Percentiles rank a stretch among this genome's conserved stretches.
Evolutionary conservation across 2,329 filamentous ascomycete genomes (phyloP).

Genomic region (Aureobasidium sp.): DNA sequence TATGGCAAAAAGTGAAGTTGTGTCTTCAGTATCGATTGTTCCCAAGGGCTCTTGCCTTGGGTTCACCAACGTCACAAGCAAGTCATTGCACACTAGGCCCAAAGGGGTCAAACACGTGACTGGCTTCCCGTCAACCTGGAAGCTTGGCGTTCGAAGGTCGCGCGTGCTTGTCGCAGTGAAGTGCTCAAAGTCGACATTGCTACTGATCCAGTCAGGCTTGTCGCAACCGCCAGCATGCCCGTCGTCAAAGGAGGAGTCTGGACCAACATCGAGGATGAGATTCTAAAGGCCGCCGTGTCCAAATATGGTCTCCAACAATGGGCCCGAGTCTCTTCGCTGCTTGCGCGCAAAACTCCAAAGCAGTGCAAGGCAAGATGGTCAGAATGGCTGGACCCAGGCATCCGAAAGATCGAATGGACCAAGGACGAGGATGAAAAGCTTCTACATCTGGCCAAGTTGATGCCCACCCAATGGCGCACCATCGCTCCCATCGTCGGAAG

Average conservation of each 20-base stretch:
- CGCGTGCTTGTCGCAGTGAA: background rate
- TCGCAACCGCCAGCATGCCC: conserved; percentile 43
- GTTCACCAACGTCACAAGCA: background rate
- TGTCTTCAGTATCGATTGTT: background rate
- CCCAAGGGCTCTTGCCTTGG: background rate
- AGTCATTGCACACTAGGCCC: background rate
- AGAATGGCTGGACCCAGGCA: conserved; percentile 96
- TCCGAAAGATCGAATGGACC: conserved; percentile 98
- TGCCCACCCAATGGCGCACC: conserved; percentile 98
- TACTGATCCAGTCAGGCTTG: background rate
- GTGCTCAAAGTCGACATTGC: background rate
- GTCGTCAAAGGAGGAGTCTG: conserved; percentile 62
- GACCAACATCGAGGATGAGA: conserved; percentile 80
- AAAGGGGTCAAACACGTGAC: background rate
- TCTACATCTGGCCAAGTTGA: conserved; percentile 91
- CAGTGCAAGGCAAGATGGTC: conserved; percentile 98
- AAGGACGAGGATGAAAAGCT: conserved; percentile 98
- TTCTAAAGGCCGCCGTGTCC: conserved; percentile 89
- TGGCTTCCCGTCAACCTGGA: background rate
- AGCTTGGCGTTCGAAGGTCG: background rate
- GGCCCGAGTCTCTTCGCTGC: conserved; percentile 94
- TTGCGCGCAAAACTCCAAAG: conserved; percentile 95
- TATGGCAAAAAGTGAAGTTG: background rate
- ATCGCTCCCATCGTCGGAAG: conserved; percentile 95
- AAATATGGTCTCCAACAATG: conserved; percentile 97